Base-by-base conservation (phyloP, 805 yeast species). In the Candida dajiaensis region DNA sequence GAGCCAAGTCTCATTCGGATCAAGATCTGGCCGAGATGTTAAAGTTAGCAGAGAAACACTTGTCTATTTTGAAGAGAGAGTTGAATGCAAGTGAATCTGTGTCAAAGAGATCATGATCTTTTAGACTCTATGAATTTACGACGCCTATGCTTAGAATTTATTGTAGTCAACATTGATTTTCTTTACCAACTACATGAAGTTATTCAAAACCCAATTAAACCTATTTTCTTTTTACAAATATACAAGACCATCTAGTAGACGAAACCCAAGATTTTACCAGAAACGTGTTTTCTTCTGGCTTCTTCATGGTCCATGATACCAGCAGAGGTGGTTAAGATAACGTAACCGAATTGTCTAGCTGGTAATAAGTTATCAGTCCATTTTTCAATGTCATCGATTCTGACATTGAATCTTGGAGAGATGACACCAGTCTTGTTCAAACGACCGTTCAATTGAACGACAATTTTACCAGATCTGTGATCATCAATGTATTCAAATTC, bases 221-320 rank as follows among this genome's bases (percentile, higher is more conserved):
- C 19, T 21, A 37, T 33, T 25, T 40, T 26, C 37, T 20, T 20
- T 42, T 43, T 31, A 45, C 35, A 43, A 20, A 22, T 35, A 28
- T 22, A 22, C 5, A 16, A 3, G 41, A 22, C 36, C 23, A 36
- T 25, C 43, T 85, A 89, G 86, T 89, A 89, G 60, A 90, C 96
- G 79, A 87, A 90, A 70, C 97, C 98, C 69, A 90, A 84, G 75
- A 90, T 86, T 83, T 90, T 90, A 76, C 98, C 98, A 64, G 97
- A 89, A 65, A 90, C 97, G 80, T 90, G 97, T 89, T 90, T 92
- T 84, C 97, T 86, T 84, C 96, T 88, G 68, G 98, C 98, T 81
- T 90, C 97, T 81, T 92, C 97, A 80, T 90, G 98, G 83, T 92
- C 97, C 95, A 90, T 89, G 67, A 90, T 90, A 80, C 98, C 98